Percentiles rank a stretch among this genome's conserved stretches.
Conservation (phyloP, 1,284 basidiomycete species). For the Melampsora americana region DNA sequence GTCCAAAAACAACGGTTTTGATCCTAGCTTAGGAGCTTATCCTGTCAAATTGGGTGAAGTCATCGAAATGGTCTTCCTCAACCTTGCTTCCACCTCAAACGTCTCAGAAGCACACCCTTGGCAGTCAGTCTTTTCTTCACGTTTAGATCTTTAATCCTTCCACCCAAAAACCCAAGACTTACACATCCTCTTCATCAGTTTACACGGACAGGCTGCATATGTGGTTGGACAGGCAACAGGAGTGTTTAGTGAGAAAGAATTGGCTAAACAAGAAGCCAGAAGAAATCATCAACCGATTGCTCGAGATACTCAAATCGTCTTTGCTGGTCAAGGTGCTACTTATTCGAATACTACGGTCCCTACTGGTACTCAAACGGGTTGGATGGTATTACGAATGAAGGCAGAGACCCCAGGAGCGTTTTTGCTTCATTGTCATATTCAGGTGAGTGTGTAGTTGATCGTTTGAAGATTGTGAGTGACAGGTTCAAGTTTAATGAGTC, state of each 20-base stretch:
- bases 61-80: conserved; percentile 34
- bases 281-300: conserved; percentile 8
- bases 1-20: conserved; percentile 29
- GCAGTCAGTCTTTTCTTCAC: conserved; percentile 26
- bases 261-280: conserved; percentile 14
- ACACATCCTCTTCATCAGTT: background rate
- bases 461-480: background rate
- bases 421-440: conserved; percentile 39
- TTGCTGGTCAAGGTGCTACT: conserved; percentile 27
- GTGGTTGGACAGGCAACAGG: conserved; percentile 23
- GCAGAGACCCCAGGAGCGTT: conserved; percentile 41
- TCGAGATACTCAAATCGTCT: conserved; percentile 32
- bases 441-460: background rate
- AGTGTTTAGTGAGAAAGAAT: conserved; percentile 25
- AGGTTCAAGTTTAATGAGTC: background rate
- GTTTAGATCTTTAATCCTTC: background rate
- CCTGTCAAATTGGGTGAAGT: conserved; percentile 39
- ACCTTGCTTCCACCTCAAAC: conserved; percentile 20
- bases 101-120: conserved; percentile 42
- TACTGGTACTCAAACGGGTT: conserved; percentile 21
- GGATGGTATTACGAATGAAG: conserved; percentile 36
- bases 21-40: conserved; percentile 25
- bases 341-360: too few species aligned
- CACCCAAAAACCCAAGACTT: background rate
- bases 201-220: conserved; percentile 39